These are phyloP conservation scores for Durotheca rogersii DNA, from an alignment of 495 filamentous ascomycete genomes.

Conservation along the genomic window DNA sequence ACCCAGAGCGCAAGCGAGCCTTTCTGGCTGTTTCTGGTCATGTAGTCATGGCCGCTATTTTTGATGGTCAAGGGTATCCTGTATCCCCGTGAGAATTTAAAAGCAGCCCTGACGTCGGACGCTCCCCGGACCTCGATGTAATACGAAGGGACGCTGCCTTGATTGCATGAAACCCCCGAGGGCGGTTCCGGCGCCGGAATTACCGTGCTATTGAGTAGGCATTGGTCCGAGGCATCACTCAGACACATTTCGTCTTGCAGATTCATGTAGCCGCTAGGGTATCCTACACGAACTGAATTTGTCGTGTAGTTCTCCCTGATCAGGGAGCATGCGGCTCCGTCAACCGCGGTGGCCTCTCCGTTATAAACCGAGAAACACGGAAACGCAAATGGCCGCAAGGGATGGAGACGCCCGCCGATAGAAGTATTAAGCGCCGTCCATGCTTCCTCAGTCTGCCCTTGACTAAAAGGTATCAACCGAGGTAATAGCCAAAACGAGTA, in stretches of 20 bases:
- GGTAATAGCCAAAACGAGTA: neutral
- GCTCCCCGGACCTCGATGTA: slow-evolving; percentile 48
- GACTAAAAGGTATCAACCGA: neutral
- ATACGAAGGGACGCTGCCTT: slow-evolving; percentile 43
- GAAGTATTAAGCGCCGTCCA: slow-evolving; percentile 28
- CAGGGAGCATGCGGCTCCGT: slow-evolving; percentile 31
- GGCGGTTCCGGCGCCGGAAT: slow-evolving; percentile 24
- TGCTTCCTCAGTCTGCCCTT: slow-evolving; percentile 3
- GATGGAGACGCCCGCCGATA: slow-evolving; percentile 26
- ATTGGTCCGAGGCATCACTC: slow-evolving; percentile 41
- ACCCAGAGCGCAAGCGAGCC: slow-evolving; percentile 62
- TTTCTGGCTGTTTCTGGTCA: slow-evolving; percentile 50
- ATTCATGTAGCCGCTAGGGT: slow-evolving; percentile 41
- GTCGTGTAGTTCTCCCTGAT: slow-evolving; percentile 39
- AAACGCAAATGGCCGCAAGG: slow-evolving; percentile 24
- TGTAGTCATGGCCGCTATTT: slow-evolving; percentile 44
- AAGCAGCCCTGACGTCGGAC: slow-evolving; percentile 41
- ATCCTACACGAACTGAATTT: slow-evolving; percentile 32
- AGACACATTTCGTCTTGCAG: slow-evolving; percentile 43
- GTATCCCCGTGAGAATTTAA: slow-evolving; percentile 49
- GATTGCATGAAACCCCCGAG: slow-evolving; percentile 27
- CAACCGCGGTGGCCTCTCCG: slow-evolving; percentile 25
- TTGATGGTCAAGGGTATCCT: slow-evolving; percentile 43
- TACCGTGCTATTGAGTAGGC: slow-evolving; percentile 37
- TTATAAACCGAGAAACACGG: slow-evolving; percentile 41